Conservation (phyloP, 1,284 basidiomycete genomes). For the Microbotryomycetes sp. region DNA sequence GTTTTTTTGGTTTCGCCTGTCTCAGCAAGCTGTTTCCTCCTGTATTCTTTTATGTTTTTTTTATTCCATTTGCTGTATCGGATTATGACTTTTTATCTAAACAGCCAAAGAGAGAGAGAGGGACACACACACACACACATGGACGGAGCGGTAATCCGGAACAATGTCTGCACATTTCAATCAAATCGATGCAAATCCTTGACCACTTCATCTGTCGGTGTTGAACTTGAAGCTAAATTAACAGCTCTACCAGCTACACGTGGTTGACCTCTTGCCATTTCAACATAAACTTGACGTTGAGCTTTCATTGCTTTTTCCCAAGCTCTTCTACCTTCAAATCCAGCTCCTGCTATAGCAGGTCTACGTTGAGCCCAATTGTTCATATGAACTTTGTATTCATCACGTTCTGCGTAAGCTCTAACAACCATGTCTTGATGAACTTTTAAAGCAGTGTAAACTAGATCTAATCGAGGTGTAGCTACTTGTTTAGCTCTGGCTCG, state of each 20-base stretch:
- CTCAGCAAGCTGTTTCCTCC: no score
- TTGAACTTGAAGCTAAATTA: not conserved
- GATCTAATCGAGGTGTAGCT: constrained; percentile 28
- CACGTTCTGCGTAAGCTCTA: not conserved
- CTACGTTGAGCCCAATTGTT: constrained; percentile 9
- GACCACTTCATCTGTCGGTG: not conserved
- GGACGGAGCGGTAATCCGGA: no score
- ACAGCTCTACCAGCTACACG: not conserved
- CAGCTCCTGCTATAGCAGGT: constrained; percentile 9
- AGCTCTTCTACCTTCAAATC: constrained; percentile 14
- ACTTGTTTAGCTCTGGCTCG: constrained; percentile 27
- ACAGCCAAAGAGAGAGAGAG: no score
- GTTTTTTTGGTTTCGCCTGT: no score
- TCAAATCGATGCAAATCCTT: not conserved
- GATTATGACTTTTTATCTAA: no score
- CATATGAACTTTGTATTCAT: constrained; percentile 24
- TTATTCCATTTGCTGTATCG: not conserved
- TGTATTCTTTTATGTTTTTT: not conserved
- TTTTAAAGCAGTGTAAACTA: constrained; percentile 25
- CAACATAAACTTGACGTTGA: constrained; percentile 11
- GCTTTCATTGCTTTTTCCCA: constrained; percentile 22
- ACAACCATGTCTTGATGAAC: constrained; percentile 18
- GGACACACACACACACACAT: no score
- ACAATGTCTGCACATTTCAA: no score
- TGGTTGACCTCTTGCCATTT: not conserved